A percentile compares a stretch with the other conserved stretches of the same genome.
phyloP scores from a whole-genome alignment of 2,329 filamentous ascomycete species.

The Paracamarosporium sp. region DNA sequence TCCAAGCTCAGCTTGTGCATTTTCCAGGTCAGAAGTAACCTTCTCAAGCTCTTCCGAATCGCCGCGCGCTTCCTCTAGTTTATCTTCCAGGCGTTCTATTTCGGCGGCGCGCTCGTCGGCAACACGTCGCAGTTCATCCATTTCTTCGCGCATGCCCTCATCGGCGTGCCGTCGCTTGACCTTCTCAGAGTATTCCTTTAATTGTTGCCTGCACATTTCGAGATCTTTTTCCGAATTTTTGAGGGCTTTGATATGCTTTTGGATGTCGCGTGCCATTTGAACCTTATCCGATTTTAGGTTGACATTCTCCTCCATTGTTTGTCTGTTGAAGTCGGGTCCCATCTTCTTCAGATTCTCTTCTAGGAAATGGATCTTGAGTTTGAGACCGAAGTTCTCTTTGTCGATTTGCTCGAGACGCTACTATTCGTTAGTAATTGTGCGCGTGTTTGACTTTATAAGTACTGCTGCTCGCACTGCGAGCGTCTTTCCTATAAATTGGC shows the following conservation, averaged over 20 bases:
- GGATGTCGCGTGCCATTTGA: conserved; percentile 86
- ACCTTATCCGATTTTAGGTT: conserved; percentile 93
- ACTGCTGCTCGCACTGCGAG: background rate
- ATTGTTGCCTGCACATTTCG: conserved; percentile 81
- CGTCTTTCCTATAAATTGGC: background rate
- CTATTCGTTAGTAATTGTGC: conserved; percentile 16
- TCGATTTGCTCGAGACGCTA: conserved; percentile 89
- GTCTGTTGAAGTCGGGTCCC: conserved; percentile 88
- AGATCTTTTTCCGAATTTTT: conserved; percentile 84
- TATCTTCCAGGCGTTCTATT: conserved; percentile 41
- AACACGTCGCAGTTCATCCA: conserved; percentile 55
- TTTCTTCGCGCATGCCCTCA: conserved; percentile 70
- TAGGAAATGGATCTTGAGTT: conserved; percentile 95
- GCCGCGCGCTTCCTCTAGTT: conserved; percentile 37
- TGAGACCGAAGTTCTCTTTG: conserved; percentile 87
- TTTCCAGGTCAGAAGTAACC: conserved; percentile 41
- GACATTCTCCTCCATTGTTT: conserved; percentile 90
- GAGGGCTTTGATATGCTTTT: conserved; percentile 84
- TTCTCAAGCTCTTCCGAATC: conserved; percentile 46
- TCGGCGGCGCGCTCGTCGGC: conserved; percentile 52
- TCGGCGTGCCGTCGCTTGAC: conserved; percentile 78
- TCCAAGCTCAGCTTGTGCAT: conserved; percentile 41
- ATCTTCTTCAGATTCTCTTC: conserved; percentile 88
- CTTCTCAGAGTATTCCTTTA: conserved; percentile 82
- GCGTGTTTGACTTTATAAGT: background rate